phyloP scores from a whole-genome alignment of 2,329 filamentous ascomycete genomes.

The Alternaria incomplexa region DNA sequence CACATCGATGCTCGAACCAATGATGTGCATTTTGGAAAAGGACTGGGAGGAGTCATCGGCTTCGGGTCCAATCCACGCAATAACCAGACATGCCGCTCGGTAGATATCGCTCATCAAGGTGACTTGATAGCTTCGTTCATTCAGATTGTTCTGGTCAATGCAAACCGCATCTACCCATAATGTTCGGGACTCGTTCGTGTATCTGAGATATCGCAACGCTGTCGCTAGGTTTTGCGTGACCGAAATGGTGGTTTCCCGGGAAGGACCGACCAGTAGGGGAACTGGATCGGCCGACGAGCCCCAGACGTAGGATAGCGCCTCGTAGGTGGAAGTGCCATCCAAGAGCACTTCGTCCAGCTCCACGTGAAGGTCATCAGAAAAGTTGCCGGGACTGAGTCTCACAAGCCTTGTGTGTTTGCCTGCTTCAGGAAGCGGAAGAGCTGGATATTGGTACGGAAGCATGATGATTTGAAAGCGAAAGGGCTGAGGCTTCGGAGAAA shows the following conservation, averaged over 20 bases:
- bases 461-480: rapidly evolving
- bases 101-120: background rate
- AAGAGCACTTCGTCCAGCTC: background rate
- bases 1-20: background rate
- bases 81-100: background rate
- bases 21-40: too few relatives aligned
- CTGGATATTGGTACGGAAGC: background rate
- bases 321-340: background rate
- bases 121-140: background rate
- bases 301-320: background rate
- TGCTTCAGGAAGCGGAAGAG: background rate
- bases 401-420: background rate
- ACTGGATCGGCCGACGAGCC: background rate
- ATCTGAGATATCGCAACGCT: background rate
- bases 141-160: background rate
- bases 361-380: background rate
- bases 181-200: background rate
- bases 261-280: background rate
- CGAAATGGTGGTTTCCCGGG: background rate
- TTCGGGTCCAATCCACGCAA: background rate
- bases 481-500: rapidly evolving
- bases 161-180: background rate
- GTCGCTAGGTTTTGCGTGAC: background rate
- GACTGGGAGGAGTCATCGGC: too few relatives aligned
- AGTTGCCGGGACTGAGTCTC: background rate